Conservation (phyloP, 139 green algal genomes). For the Astrephomene gubernaculifera region DNA sequence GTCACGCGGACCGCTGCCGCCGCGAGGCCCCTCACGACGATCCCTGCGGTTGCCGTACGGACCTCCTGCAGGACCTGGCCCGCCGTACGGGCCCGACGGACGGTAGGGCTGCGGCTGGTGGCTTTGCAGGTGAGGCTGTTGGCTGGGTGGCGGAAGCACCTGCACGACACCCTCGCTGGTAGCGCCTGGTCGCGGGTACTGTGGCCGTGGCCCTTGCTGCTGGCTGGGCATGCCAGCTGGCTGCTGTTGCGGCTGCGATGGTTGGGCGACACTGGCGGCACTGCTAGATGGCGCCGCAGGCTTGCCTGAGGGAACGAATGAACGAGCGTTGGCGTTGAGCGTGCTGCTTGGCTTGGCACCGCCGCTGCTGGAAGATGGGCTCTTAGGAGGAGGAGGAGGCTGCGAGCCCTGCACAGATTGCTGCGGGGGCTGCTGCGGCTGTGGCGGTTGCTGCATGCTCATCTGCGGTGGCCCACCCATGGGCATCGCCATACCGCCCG, state of each 20-base stretch:
- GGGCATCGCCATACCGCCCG: conserved; percentile 3
- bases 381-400: conserved; percentile 15
- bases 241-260: conserved; percentile 30
- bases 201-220: background rate
- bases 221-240: background rate
- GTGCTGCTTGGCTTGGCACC: conserved; percentile 36
- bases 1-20: background rate
- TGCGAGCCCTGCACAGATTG: background rate
- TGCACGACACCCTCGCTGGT: background rate
- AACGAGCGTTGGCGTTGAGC: conserved; percentile 4
- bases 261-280: background rate
- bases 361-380: conserved; percentile 15
- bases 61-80: background rate
- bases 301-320: conserved; percentile 40
- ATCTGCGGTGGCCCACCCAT: conserved; percentile 3
- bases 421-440: conserved; percentile 11
- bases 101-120: too few species aligned
- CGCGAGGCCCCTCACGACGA: background rate
- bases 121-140: too few species aligned
- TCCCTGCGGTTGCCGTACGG: conserved; percentile 27
- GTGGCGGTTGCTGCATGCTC: conserved; percentile 17
- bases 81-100: background rate
- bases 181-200: background rate
- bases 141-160: too few species aligned
- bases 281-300: background rate